phyloP scores from a whole-genome alignment of 345 rosid genomes.

The Populus simonii region DNA sequence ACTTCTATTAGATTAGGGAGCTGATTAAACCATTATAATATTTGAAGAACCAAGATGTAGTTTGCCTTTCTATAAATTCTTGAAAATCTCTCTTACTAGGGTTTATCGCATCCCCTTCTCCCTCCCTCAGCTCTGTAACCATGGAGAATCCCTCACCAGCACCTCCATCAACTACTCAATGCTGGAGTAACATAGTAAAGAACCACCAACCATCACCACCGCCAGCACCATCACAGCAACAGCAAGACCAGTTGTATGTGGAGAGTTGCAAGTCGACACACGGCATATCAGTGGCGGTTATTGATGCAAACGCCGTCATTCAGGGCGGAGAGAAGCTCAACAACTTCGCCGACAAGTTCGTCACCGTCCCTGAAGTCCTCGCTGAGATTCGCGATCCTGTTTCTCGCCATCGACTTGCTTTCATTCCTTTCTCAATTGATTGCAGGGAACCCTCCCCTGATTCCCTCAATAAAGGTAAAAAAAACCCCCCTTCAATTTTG shows the following conservation, averaged over 20 bases:
- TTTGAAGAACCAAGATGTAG: too few species aligned
- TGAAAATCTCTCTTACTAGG: neutral
- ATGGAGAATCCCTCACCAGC: conserved; percentile 8
- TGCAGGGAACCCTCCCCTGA: conserved; percentile 87
- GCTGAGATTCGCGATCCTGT: conserved; percentile 83
- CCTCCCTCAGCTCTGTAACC: neutral
- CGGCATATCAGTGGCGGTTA: conserved; percentile 73
- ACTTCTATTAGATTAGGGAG: too few species aligned
- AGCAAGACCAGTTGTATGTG: conserved; percentile 28
- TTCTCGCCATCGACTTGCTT: conserved; percentile 77
- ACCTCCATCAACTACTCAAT: conserved; percentile 18
- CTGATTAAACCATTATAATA: too few species aligned
- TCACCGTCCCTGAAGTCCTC: conserved; percentile 77
- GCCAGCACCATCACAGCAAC: conserved; percentile 20
- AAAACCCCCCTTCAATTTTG: neutral
- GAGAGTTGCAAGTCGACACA: conserved; percentile 66
- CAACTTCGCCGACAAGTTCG: conserved; percentile 63
- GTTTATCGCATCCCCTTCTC: neutral
- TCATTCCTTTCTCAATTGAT: conserved; percentile 68
- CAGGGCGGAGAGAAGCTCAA: conserved; percentile 59
- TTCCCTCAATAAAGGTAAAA: conserved; percentile 64
- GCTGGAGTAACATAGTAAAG: conserved; percentile 81
- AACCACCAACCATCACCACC: conserved; percentile 24
- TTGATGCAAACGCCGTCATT: conserved; percentile 90
- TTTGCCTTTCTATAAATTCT: too few species aligned